Conservation (phyloP, 257 asterid genomes). For the Ilex aquifolium region DNA sequence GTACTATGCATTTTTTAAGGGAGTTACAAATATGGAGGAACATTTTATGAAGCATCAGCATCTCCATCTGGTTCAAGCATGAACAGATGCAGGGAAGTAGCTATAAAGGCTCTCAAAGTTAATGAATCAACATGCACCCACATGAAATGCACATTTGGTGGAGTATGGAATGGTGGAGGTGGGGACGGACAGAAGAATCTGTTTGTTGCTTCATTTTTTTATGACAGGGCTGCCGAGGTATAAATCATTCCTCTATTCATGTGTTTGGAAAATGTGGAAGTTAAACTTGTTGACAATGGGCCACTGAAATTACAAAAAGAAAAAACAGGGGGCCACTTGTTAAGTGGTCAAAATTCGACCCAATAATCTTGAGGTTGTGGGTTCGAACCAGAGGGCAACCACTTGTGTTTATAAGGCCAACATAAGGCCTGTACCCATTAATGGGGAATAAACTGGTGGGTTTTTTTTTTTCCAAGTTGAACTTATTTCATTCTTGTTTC, state of each 20-base stretch:
- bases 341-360: too few species aligned
- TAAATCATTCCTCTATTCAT: constrained; percentile 9
- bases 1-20: constrained; percentile 30
- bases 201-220: constrained; percentile 92
- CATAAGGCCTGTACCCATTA: too few species aligned
- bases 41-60: constrained; percentile 49
- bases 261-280: constrained; percentile 3
- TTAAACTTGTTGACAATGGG: too few species aligned
- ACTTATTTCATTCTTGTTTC: not conserved
- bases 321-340: too few species aligned
- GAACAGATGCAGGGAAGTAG: constrained; percentile 58
- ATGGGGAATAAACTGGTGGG: not conserved
- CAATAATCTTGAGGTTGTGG: too few species aligned
- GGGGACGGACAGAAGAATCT: constrained; percentile 95
- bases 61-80: constrained; percentile 68
- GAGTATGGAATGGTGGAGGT: constrained; percentile 98
- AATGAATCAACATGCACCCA: constrained; percentile 79
- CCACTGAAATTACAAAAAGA: too few species aligned
- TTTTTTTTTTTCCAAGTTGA: not conserved
- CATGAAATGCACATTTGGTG: constrained; percentile 99
- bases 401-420: too few species aligned
- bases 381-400: too few species aligned
- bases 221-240: constrained; percentile 98
- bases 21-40: constrained; percentile 73
- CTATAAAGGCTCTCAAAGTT: constrained; percentile 70